A percentile compares a stretch with the other conserved stretches of the same genome.
Conservation (phyloP, 208 protist species). For the Acanthamoeba castellanii region DNA sequence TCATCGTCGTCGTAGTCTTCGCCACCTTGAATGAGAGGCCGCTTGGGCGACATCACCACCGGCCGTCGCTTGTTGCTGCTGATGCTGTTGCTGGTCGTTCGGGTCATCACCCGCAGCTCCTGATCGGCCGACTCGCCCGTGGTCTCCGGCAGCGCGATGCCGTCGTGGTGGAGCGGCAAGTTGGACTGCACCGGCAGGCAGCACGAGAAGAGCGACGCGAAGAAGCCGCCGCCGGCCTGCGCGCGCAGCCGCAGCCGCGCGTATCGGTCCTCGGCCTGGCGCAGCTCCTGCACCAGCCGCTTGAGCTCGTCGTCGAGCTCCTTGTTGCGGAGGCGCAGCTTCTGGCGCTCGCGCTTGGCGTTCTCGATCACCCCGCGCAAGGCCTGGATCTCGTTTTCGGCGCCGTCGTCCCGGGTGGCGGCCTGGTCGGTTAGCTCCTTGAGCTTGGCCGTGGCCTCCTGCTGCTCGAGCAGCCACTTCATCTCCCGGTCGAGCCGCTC, state of each 20-base stretch:
- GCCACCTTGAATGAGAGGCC: background rate
- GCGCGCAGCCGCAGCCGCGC: background rate
- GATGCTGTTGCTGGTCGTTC: background rate
- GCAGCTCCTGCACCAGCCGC: constrained; percentile 34
- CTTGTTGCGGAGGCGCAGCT: constrained; percentile 18
- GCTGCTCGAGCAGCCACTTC: constrained; percentile 31
- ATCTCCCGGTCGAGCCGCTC: constrained; percentile 17
- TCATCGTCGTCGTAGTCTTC: background rate
- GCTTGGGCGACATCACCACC: background rate
- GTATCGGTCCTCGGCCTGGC: background rate
- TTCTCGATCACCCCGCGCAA: background rate
- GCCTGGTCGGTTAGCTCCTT: background rate
- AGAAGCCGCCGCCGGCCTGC: background rate
- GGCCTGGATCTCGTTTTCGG: background rate
- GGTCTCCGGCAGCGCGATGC: background rate
- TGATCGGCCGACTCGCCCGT: background rate
- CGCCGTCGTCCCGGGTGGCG: background rate
- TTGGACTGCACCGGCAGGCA: background rate
- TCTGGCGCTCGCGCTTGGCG: background rate
- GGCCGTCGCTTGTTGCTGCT: background rate
- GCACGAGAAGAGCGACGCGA: constrained; percentile 8
- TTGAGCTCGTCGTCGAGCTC: background rate
- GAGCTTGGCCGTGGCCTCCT: background rate
- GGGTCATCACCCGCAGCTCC: background rate
- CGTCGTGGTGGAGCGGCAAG: background rate